Conservation (phyloP, 192 early-diverging fungal genomes). For the Umbelopsis sp. region DNA sequence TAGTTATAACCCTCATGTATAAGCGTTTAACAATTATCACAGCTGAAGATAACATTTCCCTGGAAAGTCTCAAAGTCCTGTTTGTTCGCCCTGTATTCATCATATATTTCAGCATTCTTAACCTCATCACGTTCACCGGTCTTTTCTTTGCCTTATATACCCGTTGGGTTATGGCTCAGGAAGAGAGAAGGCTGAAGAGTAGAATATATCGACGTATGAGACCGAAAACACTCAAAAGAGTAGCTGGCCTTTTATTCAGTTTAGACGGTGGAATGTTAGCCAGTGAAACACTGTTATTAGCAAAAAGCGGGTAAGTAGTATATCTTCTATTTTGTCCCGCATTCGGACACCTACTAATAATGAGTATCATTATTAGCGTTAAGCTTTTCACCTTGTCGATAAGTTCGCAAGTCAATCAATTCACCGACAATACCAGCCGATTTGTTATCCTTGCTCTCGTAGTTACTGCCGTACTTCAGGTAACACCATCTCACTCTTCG, state of each 20-base stretch:
- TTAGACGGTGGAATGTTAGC: constrained; percentile 49
- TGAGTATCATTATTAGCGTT: constrained; percentile 18
- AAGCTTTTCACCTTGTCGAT: constrained; percentile 34
- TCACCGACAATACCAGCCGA: constrained; percentile 46
- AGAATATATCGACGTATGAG: constrained; percentile 27
- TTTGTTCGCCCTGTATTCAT: constrained; percentile 43
- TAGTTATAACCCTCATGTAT: neutral
- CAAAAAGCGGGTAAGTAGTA: constrained; percentile 46
- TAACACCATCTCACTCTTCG: neutral
- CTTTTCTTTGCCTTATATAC: constrained; percentile 42
- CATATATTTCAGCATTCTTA: constrained; percentile 49
- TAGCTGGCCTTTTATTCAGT: constrained; percentile 52
- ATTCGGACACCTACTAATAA: neutral
- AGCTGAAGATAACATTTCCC: constrained; percentile 40
- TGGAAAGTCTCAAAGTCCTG: constrained; percentile 42
- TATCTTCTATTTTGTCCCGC: neutral
- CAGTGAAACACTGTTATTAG: constrained; percentile 51
- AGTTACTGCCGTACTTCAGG: constrained; percentile 52
- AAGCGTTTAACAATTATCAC: neutral
- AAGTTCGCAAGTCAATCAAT: constrained; percentile 38
- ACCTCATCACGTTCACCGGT: constrained; percentile 33
- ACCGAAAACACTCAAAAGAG: constrained; percentile 42
- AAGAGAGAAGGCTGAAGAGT: constrained; percentile 22
- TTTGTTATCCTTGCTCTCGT: constrained; percentile 49
- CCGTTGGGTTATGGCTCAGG: constrained; percentile 39